Percentiles rank a stretch among this genome's conserved stretches.
Evolutionary conservation across 116 monocot species (phyloP).

Genomic region (Cymodocea nodosa): DNA sequence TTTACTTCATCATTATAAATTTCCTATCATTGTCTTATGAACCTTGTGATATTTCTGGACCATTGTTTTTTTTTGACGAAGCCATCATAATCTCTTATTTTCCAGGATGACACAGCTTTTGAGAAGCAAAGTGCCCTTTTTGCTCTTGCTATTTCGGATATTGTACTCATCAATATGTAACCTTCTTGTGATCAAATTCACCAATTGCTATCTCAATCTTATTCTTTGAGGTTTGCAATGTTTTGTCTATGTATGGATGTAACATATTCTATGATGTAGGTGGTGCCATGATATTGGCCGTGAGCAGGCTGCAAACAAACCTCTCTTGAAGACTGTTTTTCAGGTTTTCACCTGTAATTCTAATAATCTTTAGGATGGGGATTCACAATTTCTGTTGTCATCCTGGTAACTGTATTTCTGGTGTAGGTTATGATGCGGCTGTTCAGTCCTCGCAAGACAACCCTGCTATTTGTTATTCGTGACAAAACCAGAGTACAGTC

Average conservation of each 20-base stretch:
- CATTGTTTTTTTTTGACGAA: too few species aligned
- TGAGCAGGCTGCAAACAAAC: constrained; percentile 97
- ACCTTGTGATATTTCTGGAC: too few species aligned
- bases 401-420: neutral
- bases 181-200: constrained; percentile 6
- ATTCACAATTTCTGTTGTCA: neutral
- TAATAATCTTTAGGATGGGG: neutral
- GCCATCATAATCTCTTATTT: constrained; percentile 5
- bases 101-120: constrained; percentile 95
- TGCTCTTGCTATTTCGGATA: constrained; percentile 95
- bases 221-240: neutral
- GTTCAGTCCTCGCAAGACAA: constrained; percentile 93
- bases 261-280: constrained; percentile 27
- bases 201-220: neutral
- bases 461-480: constrained; percentile 88
- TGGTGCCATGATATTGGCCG: constrained; percentile 99
- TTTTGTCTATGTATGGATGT: neutral
- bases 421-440: constrained; percentile 90
- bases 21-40: too few species aligned
- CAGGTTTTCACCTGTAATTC: constrained; percentile 26
- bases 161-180: constrained; percentile 98
- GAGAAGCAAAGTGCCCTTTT: constrained; percentile 99
- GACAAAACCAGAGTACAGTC: constrained; percentile 74
- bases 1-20: too few species aligned
- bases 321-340: constrained; percentile 95